These are phyloP conservation scores for Rubroboletus satanas DNA, from an alignment of 768 basidiomycete species.

Conservation along the genomic window DNA sequence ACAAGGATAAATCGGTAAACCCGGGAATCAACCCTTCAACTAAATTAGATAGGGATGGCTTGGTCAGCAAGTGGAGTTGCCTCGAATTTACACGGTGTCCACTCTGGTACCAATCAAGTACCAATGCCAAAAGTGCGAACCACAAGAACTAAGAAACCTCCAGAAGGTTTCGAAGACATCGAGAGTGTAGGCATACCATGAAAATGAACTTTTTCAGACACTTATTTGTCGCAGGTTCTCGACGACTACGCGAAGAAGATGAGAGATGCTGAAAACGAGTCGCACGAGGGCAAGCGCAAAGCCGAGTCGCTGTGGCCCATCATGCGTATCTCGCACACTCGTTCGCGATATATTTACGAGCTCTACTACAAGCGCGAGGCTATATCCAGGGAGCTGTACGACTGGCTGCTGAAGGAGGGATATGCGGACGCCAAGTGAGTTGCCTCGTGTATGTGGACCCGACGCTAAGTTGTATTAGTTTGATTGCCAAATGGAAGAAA, in stretches of 20 bases:
- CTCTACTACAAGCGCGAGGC: slow-evolving; percentile 98
- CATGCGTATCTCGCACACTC: slow-evolving; percentile 95
- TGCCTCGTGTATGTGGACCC: not conserved
- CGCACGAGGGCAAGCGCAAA: slow-evolving; percentile 96
- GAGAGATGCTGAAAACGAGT: slow-evolving; percentile 98
- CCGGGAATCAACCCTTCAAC: no score
- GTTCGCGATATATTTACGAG: slow-evolving; percentile 96
- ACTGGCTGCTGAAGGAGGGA: slow-evolving; percentile 96
- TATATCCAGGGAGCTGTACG: slow-evolving; percentile 87
- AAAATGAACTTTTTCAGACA: not conserved
- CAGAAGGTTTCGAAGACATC: slow-evolving; percentile 95
- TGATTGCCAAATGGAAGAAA: slow-evolving; percentile 99
- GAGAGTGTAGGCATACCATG: slow-evolving; percentile 52
- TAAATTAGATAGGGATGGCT: no score
- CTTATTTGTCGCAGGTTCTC: slow-evolving; percentile 60
- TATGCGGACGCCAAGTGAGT: slow-evolving; percentile 95
- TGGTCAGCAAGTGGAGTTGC: not conserved
- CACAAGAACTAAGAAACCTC: slow-evolving; percentile 87
- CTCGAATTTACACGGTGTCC: slow-evolving; percentile 18
- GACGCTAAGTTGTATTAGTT: slow-evolving; percentile 40
- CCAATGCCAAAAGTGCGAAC: slow-evolving; percentile 93
- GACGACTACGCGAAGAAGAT: slow-evolving; percentile 99
- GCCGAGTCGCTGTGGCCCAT: slow-evolving; percentile 94
- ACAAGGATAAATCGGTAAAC: no score
- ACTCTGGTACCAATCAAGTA: slow-evolving; percentile 38